Base-by-base conservation (phyloP, 2,329 filamentous ascomycete genomes). In the Colletotrichum agaves region DNA sequence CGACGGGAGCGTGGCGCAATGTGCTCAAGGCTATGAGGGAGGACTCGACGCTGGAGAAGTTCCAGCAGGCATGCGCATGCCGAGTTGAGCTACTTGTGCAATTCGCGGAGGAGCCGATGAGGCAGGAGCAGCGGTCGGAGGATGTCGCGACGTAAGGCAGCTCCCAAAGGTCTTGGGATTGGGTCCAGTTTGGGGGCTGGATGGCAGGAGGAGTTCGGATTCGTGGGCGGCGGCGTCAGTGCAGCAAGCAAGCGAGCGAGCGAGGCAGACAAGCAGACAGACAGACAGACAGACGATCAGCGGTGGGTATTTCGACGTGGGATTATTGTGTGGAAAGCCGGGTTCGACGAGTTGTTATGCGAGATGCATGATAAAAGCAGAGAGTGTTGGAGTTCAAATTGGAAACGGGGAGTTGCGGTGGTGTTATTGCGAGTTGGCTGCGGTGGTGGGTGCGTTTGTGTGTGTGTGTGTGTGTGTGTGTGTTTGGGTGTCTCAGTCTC, bases 401-500 rank as follows among this genome's bases (percentile, higher is more conserved):
- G 37, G n/a, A 21, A 33, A 37, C 35, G 37, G 15, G 46, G 56
- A 37, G n/a, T 59, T 41, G 33, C n/a, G 21, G 23, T 15, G 17
- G 31, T 37, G 39, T 56, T 37, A 37, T 33, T 8, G 17, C 44
- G 47, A 27, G 58, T n/a, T 35, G 37, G 43, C 12, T 41, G 57
- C 50, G 23, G 41, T 62, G 63, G 35, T 56, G 41, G 61, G 19
- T 53, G 19, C 23, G 37, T 52, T 31, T 27, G 53, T 63, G 60
- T 13, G 52, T 63, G 50, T 44, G 58, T 66, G 60, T 52, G 39
- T 27, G 53, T 63, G 60, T 13, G 52, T 63, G 50, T 44, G 58
- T 66, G 60, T 50, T 55, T 58, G 60, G 44, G 39, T 67, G 64
- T 67, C 64, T 67, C 64, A 67, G 64, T 62, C 64, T 67, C 64